Evolutionary conservation across 1,284 basidiomycete genomes (phyloP).

Genomic region (Sporisorium graminicola): DNA sequence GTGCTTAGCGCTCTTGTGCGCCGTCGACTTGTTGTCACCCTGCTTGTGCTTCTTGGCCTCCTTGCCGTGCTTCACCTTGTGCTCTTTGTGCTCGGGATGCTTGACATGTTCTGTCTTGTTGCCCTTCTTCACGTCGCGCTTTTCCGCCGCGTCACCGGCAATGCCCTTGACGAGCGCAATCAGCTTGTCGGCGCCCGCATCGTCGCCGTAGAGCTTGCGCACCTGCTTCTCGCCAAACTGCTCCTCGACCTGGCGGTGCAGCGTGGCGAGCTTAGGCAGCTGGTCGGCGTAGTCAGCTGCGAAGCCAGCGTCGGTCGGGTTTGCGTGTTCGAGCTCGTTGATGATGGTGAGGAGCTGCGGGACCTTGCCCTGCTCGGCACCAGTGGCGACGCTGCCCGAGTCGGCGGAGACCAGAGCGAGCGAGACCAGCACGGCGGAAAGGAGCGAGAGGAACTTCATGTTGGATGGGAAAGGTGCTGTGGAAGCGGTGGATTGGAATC

Average conservation of each 20-base stretch:
- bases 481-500: no score
- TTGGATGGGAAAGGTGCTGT: conserved; percentile 9
- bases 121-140: conserved; percentile 7
- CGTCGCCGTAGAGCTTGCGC: conserved; percentile 23
- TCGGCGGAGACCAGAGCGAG: conserved; percentile 26
- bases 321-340: conserved; percentile 37
- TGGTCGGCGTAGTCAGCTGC: conserved; percentile 8
- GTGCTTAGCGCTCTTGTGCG: conserved; percentile 2
- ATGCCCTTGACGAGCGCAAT: conserved; percentile 20
- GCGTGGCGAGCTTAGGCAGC: conserved; percentile 18
- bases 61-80: conserved; percentile 2
- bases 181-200: conserved; percentile 20
- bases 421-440: conserved; percentile 21
- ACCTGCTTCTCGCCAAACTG: conserved; percentile 18
- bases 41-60: conserved; percentile 23
- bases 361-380: conserved; percentile 24
- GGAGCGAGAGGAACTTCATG: conserved; percentile 41
- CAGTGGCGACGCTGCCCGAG: conserved; percentile 10
- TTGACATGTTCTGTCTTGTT: background rate
- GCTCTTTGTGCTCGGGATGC: conserved; percentile 1
- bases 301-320: conserved; percentile 19
- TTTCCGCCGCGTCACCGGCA: background rate
- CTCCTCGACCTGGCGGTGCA: conserved; percentile 23
- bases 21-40: conserved; percentile 14
- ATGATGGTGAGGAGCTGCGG: conserved; percentile 31